phyloP scores from a whole-genome alignment of 1,284 basidiomycete genomes.

The Apiotrichum porosum region DNA sequence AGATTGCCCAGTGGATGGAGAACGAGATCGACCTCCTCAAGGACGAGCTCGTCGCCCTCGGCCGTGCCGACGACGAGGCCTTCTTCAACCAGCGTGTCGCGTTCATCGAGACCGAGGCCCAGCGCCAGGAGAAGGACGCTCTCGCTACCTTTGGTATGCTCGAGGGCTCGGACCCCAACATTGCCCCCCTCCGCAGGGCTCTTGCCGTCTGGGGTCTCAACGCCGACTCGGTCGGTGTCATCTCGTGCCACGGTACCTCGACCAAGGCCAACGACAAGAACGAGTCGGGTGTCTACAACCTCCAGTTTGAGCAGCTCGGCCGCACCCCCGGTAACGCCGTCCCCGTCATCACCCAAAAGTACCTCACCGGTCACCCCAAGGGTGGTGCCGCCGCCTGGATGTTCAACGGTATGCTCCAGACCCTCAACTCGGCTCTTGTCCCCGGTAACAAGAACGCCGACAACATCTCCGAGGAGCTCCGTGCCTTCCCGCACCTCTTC shows the following conservation, averaged over 20 bases:
- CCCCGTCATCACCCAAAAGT: conserved; percentile 96
- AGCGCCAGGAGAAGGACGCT: conserved; percentile 83
- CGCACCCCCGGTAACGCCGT: conserved; percentile 91
- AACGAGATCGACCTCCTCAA: conserved; percentile 80
- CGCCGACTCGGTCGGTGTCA: conserved; percentile 74
- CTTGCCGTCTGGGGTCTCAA: conserved; percentile 94
- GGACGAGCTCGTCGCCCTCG: conserved; percentile 61
- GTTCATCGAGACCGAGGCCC: conserved; percentile 82
- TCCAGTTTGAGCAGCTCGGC: conserved; percentile 79
- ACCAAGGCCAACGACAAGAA: conserved; percentile 98
- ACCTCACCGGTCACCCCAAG: conserved; percentile 90
- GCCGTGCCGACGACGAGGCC: conserved; percentile 58
- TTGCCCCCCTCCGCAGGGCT: conserved; percentile 87
- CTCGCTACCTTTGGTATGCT: conserved; percentile 89
- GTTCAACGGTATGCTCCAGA: conserved; percentile 87
- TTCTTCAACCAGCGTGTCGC: conserved; percentile 69
- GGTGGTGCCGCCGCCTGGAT: conserved; percentile 98
- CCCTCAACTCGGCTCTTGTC: conserved; percentile 76
- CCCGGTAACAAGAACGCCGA: conserved; percentile 97
- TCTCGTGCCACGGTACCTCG: conserved; percentile 67
- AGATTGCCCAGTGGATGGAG: conserved; percentile 87
- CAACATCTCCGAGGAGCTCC: conserved; percentile 90
- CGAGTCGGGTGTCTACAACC: conserved; percentile 94
- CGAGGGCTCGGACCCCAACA: conserved; percentile 74
- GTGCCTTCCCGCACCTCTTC: conserved; percentile 83